A percentile compares a stretch with the other conserved stretches of the same genome.
These are phyloP conservation scores for Turritis glabra DNA, from an alignment of 345 rosid species.

Conservation along the genomic window DNA sequence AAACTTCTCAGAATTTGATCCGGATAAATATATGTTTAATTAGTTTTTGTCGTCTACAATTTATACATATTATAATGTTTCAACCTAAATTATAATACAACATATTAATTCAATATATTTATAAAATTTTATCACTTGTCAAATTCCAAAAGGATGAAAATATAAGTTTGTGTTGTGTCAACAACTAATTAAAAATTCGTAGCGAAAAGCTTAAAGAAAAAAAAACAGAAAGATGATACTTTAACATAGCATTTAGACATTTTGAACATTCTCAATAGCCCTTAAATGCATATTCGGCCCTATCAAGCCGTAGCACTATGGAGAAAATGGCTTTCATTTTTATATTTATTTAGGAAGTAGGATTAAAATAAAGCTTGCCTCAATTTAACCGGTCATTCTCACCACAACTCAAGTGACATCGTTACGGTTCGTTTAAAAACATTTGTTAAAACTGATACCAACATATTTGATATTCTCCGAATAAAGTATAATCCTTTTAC, in stretches of 20 bases:
- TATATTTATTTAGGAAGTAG: background rate
- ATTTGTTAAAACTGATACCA: background rate
- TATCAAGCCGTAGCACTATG: background rate
- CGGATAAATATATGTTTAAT: too few species aligned
- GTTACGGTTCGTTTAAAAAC: background rate
- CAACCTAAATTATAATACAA: background rate
- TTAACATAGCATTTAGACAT: conserved; percentile 16
- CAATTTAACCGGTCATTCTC: background rate
- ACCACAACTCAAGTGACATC: background rate
- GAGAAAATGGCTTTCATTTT: conserved; percentile 1
- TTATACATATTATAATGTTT: too few species aligned
- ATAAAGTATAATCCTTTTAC: background rate
- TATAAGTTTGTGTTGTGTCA: background rate
- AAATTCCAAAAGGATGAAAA: background rate
- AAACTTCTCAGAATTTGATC: too few species aligned
- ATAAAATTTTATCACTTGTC: background rate
- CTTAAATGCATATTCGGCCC: conserved; percentile 31
- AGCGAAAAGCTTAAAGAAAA: background rate
- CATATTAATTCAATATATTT: background rate
- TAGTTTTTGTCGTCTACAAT: background rate
- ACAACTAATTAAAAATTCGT: background rate
- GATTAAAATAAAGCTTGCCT: conserved; percentile 1
- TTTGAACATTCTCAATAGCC: conserved; percentile 2
- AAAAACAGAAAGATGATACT: conserved; percentile 13
- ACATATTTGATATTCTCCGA: background rate